Conservation (phyloP, 108 stramenopile genomes). For the Cyclotella atomus region DNA sequence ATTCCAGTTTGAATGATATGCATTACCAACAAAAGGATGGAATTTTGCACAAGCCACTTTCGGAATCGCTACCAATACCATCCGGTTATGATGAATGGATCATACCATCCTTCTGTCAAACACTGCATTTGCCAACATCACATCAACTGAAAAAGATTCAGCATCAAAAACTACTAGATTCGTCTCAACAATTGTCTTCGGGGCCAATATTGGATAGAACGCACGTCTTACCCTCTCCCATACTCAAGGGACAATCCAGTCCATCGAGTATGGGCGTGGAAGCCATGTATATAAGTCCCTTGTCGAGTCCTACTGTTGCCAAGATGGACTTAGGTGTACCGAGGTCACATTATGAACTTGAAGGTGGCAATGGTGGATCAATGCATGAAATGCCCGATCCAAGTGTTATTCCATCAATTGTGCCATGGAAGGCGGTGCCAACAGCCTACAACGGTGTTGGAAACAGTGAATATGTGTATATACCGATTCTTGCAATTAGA, state of each 20-base stretch:
- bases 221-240: conserved; percentile 9
- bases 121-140: conserved; percentile 48
- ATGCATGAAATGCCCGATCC: conserved; percentile 5
- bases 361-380: not conserved
- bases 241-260: conserved; percentile 1
- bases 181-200: conserved; percentile 6
- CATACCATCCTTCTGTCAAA: conserved; percentile 63
- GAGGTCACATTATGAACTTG: not conserved
- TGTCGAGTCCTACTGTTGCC: not conserved
- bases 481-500: conserved; percentile 77
- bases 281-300: conserved; percentile 50
- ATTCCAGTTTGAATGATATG: not conserved
- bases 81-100: conserved; percentile 74
- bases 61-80: conserved; percentile 50
- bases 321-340: not conserved
- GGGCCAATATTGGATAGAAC: conserved; percentile 26
- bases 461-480: conserved; percentile 40
- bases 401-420: conserved; percentile 4
- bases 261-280: conserved; percentile 48
- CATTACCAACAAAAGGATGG: not conserved
- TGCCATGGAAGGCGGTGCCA: conserved; percentile 8
- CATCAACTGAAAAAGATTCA: conserved; percentile 7
- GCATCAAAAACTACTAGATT: not conserved
- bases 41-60: conserved; percentile 17
- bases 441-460: not conserved